Conservation (phyloP, 306 rosid genomes). For the Luffa acutangula region DNA sequence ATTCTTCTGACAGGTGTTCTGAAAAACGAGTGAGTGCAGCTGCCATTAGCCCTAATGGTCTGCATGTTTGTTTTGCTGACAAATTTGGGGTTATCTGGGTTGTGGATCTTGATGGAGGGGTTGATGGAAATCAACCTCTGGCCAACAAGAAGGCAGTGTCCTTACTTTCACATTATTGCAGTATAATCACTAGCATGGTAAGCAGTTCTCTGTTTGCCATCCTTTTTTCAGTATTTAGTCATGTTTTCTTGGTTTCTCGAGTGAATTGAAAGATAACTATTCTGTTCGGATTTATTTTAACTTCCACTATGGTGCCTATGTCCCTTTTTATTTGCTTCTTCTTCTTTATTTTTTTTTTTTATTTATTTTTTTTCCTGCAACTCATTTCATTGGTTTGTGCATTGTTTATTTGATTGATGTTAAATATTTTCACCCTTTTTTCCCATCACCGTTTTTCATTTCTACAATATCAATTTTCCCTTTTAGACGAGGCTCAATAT, state of each 20-base stretch:
- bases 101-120: slow-evolving; percentile 40
- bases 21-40: slow-evolving; percentile 92
- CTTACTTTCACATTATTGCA: slow-evolving; percentile 83
- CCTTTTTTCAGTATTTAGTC: not conserved
- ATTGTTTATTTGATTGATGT: too few species aligned
- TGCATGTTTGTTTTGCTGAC: slow-evolving; percentile 77
- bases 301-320: not conserved
- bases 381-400: not conserved
- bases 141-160: slow-evolving; percentile 42
- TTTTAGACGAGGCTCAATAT: not conserved
- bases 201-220: slow-evolving; percentile 12
- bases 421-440: not conserved
- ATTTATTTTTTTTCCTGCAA: too few species aligned
- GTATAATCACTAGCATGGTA: slow-evolving; percentile 87
- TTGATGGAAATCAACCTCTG: slow-evolving; percentile 22
- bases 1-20: slow-evolving; percentile 38
- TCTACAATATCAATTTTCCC: not conserved
- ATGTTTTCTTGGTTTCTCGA: not conserved
- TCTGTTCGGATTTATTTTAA: not conserved
- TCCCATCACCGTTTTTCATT: not conserved
- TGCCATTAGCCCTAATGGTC: slow-evolving; percentile 55
- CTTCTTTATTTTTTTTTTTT: too few species aligned
- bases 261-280: not conserved
- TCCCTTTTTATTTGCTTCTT: not conserved
- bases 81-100: slow-evolving; percentile 91